Conservation (phyloP, 108 stramenopile genomes). For the Cyclotella cryptica region DNA sequence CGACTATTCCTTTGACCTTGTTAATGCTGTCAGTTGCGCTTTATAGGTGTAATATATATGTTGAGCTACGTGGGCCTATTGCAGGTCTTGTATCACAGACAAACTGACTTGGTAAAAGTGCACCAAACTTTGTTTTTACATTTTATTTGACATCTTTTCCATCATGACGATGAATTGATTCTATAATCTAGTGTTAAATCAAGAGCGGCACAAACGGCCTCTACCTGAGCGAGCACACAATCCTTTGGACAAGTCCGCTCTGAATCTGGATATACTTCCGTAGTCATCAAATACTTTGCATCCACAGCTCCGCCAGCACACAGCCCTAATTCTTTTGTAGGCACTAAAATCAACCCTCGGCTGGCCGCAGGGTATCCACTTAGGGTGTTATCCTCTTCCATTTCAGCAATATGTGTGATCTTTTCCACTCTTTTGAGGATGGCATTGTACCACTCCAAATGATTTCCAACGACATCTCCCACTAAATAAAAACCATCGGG, state of each 20-base stretch:
- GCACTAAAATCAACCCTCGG: slow-evolving; percentile 18
- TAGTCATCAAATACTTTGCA: slow-evolving; percentile 41
- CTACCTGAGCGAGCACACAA: slow-evolving; percentile 51
- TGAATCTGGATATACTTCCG: slow-evolving; percentile 59
- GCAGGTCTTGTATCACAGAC: too few species aligned
- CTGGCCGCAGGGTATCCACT: slow-evolving; percentile 21
- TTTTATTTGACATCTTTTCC: not conserved
- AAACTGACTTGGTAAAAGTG: not conserved
- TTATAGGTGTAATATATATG: too few species aligned
- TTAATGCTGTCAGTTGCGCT: too few species aligned
- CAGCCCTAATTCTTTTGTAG: slow-evolving; percentile 33
- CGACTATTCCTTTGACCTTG: too few species aligned
- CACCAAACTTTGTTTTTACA: too few species aligned
- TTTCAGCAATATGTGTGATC: slow-evolving; percentile 54
- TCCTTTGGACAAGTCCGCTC: slow-evolving; percentile 20
- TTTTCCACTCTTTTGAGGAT: slow-evolving; percentile 41
- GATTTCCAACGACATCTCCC: slow-evolving; percentile 20
- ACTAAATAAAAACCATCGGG: slow-evolving; percentile 69
- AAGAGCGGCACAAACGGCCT: slow-evolving; percentile 28
- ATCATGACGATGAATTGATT: not conserved
- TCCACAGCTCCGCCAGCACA: slow-evolving; percentile 44
- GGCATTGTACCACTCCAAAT: slow-evolving; percentile 32
- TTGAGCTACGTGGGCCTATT: too few species aligned
- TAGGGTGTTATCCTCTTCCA: slow-evolving; percentile 12
- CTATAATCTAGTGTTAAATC: slow-evolving; percentile 25